Percentiles rank a stretch among this genome's conserved stretches.
These are phyloP conservation scores for Allium sativum DNA, from an alignment of 106 monocot genomes.

Conservation along the genomic window DNA sequence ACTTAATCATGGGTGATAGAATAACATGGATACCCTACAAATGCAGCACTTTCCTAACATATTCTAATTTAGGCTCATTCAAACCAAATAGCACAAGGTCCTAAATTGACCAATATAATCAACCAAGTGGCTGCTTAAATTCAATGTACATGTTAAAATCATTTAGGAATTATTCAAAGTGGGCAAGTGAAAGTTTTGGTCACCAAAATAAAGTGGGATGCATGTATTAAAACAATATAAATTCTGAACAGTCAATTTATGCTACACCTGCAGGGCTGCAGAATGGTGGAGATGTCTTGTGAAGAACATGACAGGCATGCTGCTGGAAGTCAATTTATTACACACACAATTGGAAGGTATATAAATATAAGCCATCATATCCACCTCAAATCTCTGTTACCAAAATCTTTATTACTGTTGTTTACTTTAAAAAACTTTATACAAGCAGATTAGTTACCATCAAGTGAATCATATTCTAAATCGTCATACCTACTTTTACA, in stretches of 20 bases:
- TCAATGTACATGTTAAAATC: too few species aligned
- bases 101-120: too few species aligned
- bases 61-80: too few species aligned
- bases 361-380: neutral
- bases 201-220: neutral
- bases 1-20: neutral
- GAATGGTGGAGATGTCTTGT: slow-evolving; percentile 69
- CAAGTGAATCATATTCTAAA: too few species aligned
- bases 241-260: too few species aligned
- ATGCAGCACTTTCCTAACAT: neutral
- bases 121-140: too few species aligned
- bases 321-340: slow-evolving; percentile 61
- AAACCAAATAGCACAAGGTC: too few species aligned
- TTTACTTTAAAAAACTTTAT: too few species aligned
- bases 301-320: slow-evolving; percentile 61
- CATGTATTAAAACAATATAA: neutral
- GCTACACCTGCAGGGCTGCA: slow-evolving; percentile 25
- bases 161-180: too few species aligned
- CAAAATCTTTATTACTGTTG: too few species aligned
- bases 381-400: too few species aligned
- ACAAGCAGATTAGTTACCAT: too few species aligned
- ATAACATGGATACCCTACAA: neutral
- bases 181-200: neutral
- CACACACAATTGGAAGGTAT: slow-evolving; percentile 62
- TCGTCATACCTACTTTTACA: neutral